Conservation (phyloP, 306 rosid genomes). For the Dryas alaskensis region DNA sequence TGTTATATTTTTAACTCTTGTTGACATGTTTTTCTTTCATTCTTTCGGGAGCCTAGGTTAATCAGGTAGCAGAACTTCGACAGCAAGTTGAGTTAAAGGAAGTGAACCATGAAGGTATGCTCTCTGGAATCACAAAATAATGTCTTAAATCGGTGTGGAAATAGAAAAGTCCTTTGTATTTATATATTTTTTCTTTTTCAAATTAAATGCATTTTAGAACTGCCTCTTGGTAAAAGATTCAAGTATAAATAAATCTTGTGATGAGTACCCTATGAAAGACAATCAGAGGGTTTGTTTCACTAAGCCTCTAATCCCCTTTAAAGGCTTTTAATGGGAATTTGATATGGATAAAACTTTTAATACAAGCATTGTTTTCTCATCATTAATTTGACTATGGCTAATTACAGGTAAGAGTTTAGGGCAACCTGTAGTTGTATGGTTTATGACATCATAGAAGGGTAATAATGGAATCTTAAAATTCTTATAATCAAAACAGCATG, state of each 20-base stretch:
- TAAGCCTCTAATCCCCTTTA: too few relatives aligned
- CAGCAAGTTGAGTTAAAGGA: constrained; percentile 63
- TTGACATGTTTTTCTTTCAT: neutral
- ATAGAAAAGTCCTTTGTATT: neutral
- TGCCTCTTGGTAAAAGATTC: neutral
- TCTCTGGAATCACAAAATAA: constrained; percentile 5
- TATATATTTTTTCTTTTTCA: neutral
- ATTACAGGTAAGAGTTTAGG: too few relatives aligned
- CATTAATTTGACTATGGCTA: too few relatives aligned
- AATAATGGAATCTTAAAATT: too few relatives aligned
- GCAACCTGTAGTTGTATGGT: too few relatives aligned
- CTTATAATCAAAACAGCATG: too few relatives aligned
- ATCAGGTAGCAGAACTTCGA: constrained; percentile 63
- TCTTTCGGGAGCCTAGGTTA: constrained; percentile 48
- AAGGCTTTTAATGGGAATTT: too few relatives aligned
- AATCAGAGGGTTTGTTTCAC: too few relatives aligned
- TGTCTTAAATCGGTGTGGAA: neutral
- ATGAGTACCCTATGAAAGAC: too few relatives aligned
- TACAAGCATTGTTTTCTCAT: too few relatives aligned
- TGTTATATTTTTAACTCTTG: neutral
- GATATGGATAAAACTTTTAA: too few relatives aligned
- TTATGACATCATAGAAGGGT: too few relatives aligned
- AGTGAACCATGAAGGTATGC: constrained; percentile 68
- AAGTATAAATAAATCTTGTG: neutral
- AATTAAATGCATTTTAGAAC: neutral